These are phyloP conservation scores for Pichia kluyveri DNA, from an alignment of 805 yeast species.

Conservation along the genomic window DNA sequence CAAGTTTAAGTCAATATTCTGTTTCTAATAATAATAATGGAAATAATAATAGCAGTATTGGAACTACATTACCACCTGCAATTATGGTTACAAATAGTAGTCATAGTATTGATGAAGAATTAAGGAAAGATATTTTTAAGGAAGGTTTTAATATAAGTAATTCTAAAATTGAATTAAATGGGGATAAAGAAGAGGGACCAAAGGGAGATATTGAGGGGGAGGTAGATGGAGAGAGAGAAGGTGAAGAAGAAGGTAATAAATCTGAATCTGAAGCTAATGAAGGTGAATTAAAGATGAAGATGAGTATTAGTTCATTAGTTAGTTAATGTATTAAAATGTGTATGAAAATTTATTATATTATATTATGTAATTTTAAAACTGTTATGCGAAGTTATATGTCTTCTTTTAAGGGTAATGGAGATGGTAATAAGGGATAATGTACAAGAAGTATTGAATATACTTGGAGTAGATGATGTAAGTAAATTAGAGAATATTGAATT, in stretches of 20 bases:
- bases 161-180: not conserved
- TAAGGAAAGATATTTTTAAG: conserved; percentile 18
- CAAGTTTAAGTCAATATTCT: conserved; percentile 11
- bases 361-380: too few species aligned
- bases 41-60: not conserved
- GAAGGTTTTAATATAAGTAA: conserved; percentile 19
- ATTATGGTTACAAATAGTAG: not conserved
- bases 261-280: conserved; percentile 1
- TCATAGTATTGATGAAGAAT: not conserved
- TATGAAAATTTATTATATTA: not conserved
- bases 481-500: not conserved
- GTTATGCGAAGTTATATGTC: too few species aligned
- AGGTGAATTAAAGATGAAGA: not conserved
- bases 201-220: not conserved
- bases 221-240: not conserved
- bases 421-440: not conserved
- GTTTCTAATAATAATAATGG: not conserved
- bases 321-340: not conserved
- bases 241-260: not conserved
- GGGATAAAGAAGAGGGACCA: not conserved
- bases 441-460: not conserved
- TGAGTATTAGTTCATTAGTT: conserved; percentile 1
- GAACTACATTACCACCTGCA: not conserved
- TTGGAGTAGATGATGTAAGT: not conserved
- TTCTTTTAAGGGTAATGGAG: too few species aligned